Conservation (phyloP, 257 asterid species). For the Lycium barbarum region DNA sequence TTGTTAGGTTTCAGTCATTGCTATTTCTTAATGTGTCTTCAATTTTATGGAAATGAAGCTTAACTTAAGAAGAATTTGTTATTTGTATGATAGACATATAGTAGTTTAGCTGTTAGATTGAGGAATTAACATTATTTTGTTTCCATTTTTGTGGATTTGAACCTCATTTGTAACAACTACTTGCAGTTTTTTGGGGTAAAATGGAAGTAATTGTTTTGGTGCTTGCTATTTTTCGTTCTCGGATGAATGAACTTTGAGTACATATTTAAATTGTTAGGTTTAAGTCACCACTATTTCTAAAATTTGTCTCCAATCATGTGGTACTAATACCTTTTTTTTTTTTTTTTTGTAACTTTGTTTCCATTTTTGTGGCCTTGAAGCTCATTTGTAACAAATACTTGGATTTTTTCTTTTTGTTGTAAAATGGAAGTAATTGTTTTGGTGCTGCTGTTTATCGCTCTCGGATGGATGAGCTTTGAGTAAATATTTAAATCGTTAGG, state of each 20-base stretch:
- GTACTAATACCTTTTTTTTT: constrained; percentile 39
- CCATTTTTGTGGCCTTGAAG: not conserved
- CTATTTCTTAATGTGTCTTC: too few species aligned
- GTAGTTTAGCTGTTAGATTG: too few species aligned
- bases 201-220: too few species aligned
- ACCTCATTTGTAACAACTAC: not conserved
- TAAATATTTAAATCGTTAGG: not conserved
- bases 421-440: too few species aligned
- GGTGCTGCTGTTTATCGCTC: not conserved
- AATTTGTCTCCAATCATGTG: constrained; percentile 24
- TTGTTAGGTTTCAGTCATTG: too few species aligned
- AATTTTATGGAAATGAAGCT: not conserved
- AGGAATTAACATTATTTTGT: not conserved
- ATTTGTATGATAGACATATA: too few species aligned
- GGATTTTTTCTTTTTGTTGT: not conserved
- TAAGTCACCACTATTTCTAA: too few species aligned
- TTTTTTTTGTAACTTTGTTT: not conserved
- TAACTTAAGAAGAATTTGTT: not conserved
- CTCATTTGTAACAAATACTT: not conserved
- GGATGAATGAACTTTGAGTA: too few species aligned
- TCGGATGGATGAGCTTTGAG: not conserved
- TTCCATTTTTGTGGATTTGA: not conserved
- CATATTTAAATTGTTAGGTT: too few species aligned
- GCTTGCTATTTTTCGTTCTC: too few species aligned
- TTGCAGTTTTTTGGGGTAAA: not conserved